These are phyloP conservation scores for Saturnispora ahearnii DNA, from an alignment of 805 yeast species.

Conservation along the genomic window DNA sequence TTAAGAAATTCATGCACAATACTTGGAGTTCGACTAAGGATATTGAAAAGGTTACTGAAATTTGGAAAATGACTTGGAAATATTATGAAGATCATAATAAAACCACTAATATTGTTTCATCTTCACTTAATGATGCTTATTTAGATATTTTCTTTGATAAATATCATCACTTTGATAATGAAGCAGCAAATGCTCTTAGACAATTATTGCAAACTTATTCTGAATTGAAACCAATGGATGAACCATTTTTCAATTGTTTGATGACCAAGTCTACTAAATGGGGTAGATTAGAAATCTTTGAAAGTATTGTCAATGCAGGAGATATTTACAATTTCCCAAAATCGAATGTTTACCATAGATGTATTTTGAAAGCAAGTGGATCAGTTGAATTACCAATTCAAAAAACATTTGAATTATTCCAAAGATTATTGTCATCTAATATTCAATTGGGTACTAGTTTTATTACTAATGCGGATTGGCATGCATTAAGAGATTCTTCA, in stretches of 20 bases:
- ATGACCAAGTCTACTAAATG: slow-evolving; percentile 57
- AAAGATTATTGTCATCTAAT: slow-evolving; percentile 32
- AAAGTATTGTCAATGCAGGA: slow-evolving; percentile 54
- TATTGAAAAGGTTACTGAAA: slow-evolving; percentile 45
- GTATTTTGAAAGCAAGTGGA: slow-evolving; percentile 64
- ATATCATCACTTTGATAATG: slow-evolving; percentile 41
- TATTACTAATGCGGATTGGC: slow-evolving; percentile 79
- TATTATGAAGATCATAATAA: slow-evolving; percentile 41
- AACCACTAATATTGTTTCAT: slow-evolving; percentile 56
- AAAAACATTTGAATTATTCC: slow-evolving; percentile 37
- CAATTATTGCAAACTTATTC: slow-evolving; percentile 47
- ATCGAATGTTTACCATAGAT: slow-evolving; percentile 65
- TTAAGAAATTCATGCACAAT: slow-evolving; percentile 54
- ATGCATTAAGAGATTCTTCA: slow-evolving; percentile 76
- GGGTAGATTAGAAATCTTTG: slow-evolving; percentile 55
- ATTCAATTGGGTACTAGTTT: slow-evolving; percentile 41
- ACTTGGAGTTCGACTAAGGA: slow-evolving; percentile 47
- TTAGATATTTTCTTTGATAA: slow-evolving; percentile 61
- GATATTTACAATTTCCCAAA: slow-evolving; percentile 47
- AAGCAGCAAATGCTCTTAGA: slow-evolving; percentile 49
- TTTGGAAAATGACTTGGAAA: slow-evolving; percentile 53
- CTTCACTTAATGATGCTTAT: slow-evolving; percentile 61
- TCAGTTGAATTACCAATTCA: slow-evolving; percentile 41
- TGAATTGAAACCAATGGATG: slow-evolving; percentile 54
- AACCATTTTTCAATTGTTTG: slow-evolving; percentile 74